Percentiles rank a stretch among this genome's conserved stretches.
phyloP scores from a whole-genome alignment of 73 alveolate genomes.

The Uronychia setigera region DNA sequence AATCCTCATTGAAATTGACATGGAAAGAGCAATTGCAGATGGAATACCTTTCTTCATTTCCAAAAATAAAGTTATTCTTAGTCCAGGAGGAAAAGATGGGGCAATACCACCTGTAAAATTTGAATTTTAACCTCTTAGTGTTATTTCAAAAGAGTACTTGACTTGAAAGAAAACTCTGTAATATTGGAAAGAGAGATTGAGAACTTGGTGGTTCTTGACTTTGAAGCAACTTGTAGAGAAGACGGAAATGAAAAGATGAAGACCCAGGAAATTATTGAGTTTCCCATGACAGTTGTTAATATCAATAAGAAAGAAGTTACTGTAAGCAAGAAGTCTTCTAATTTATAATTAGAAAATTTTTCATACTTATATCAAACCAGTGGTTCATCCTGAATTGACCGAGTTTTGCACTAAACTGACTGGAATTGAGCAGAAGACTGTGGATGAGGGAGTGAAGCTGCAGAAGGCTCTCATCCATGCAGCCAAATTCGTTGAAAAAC shows the following conservation, averaged over 20 bases:
- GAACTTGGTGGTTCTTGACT: slow-evolving; percentile 77
- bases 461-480: slow-evolving; percentile 63
- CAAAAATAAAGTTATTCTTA: slow-evolving; percentile 75
- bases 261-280: slow-evolving; percentile 82
- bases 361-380: slow-evolving; percentile 78
- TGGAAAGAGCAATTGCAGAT: slow-evolving; percentile 67
- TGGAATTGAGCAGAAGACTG: slow-evolving; percentile 84
- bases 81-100: slow-evolving; percentile 77
- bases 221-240: slow-evolving; percentile 82
- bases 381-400: slow-evolving; percentile 72
- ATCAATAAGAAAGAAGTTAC: slow-evolving; percentile 39
- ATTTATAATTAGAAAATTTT: slow-evolving; percentile 9
- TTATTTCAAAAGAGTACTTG: slow-evolving; percentile 68
- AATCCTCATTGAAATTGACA: slow-evolving; percentile 68
- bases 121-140: slow-evolving; percentile 1
- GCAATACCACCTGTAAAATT: slow-evolving; percentile 63
- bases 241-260: slow-evolving; percentile 41
- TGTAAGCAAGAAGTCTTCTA: slow-evolving; percentile 28
- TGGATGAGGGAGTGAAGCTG: slow-evolving; percentile 69
- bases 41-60: slow-evolving; percentile 82
- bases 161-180: slow-evolving; percentile 3
- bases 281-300: slow-evolving; percentile 71
- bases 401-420: slow-evolving; percentile 87
- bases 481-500: slow-evolving; percentile 43
- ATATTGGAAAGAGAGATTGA: slow-evolving; percentile 57